phyloP scores from a whole-genome alignment of 257 asterid species.

The Scutellaria galericulata region DNA sequence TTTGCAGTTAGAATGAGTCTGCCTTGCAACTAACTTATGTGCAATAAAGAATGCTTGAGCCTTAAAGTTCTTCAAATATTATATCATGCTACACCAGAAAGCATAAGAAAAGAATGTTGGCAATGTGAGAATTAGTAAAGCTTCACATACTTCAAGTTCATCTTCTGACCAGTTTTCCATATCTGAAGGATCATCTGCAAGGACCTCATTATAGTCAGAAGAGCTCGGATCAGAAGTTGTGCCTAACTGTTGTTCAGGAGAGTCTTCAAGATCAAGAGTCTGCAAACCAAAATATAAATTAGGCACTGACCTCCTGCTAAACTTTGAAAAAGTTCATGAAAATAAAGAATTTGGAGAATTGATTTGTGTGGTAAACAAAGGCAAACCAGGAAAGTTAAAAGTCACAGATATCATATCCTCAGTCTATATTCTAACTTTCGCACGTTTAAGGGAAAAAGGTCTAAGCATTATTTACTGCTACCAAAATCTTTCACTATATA shows the following conservation, averaged over 20 bases:
- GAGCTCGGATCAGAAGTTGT: slow-evolving; percentile 57
- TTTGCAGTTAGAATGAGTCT: slow-evolving; percentile 13
- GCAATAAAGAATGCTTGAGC: slow-evolving; percentile 12
- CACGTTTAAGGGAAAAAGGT: neutral
- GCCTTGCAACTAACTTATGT: slow-evolving; percentile 7
- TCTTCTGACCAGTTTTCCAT: slow-evolving; percentile 67
- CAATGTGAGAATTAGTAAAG: slow-evolving; percentile 14
- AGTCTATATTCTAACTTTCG: neutral
- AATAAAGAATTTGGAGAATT: neutral
- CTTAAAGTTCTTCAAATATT: slow-evolving; percentile 20
- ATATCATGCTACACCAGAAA: slow-evolving; percentile 24
- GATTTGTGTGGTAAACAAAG: slow-evolving; percentile 17
- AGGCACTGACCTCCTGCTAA: neutral
- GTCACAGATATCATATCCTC: slow-evolving; percentile 3
- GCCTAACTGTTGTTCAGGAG: slow-evolving; percentile 54
- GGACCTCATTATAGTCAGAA: slow-evolving; percentile 59
- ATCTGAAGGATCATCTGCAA: slow-evolving; percentile 55
- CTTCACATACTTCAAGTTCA: slow-evolving; percentile 54
- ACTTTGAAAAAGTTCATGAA: slow-evolving; percentile 1
- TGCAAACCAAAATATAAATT: slow-evolving; percentile 41
- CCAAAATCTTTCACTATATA: too few species aligned
- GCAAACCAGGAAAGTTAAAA: neutral
- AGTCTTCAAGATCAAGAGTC: slow-evolving; percentile 69
- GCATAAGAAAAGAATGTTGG: slow-evolving; percentile 23
- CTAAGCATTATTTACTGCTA: too few species aligned